Base-by-base conservation (phyloP, 2,329 filamentous ascomycete genomes). In the Xylaria arbuscula region DNA sequence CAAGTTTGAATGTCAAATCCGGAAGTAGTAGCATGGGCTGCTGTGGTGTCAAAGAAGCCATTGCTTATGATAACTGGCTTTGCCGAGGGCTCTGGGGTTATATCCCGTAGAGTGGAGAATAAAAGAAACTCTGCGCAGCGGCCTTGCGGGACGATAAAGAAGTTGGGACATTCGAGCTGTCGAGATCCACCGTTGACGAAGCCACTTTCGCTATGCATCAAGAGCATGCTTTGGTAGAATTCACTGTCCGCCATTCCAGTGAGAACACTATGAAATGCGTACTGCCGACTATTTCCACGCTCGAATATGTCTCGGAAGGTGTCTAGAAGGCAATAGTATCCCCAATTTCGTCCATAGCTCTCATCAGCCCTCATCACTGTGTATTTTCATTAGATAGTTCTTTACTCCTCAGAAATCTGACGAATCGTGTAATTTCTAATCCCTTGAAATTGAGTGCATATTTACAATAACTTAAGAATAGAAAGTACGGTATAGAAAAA, bases 321-420 rank as follows among this genome's bases (percentile, higher is more conserved):
- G 24, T 76, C 74, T 10, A 74, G 67, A 1, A 77, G 68, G 62
- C 74, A 75, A 42, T 71, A 75, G 54, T 75, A 77, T 9, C 73
- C 72, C 62, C 65, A 73, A 47, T 74, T 75, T 10, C 74, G 70
- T 19, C 73, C 75, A 55, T 77, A 76, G 56, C 71, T 75, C 59
- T 77, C 75, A 59, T 76, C 75, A 9, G 70, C 75, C 40, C 73
- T 48, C 13, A 77, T 70, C 55, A 77, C 72, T 73, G 56, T 40
- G 38, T 24, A 15, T 45, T 8, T 19, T n/a, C 17, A n/a, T 45
- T 19, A 45, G 42, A n/a, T 45, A n/a, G 9, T 45, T 45, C 13
- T 45, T 13, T 11, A 40, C 38, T 40, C 38, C 10, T 40, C 10
- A 13, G 38, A 13, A 11, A 2, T 13, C 5, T 40, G 10, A 13